These are phyloP conservation scores for Acmispon strigosus DNA, from an alignment of 306 rosid species.

Conservation along the genomic window DNA sequence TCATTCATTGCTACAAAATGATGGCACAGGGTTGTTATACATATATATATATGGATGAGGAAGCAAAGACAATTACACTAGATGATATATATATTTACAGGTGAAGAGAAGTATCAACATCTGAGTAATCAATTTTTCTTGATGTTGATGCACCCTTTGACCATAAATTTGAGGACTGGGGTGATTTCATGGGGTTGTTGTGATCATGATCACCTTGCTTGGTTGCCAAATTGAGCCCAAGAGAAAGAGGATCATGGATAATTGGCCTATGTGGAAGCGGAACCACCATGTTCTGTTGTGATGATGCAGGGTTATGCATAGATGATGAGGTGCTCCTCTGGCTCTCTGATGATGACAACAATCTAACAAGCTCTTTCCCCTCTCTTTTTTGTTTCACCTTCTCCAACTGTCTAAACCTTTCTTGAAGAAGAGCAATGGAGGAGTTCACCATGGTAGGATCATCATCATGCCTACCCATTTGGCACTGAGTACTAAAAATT, in stretches of 20 bases:
- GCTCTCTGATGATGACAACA: slow-evolving; percentile 26
- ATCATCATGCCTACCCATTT: slow-evolving; percentile 63
- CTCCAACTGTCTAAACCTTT: slow-evolving; percentile 88
- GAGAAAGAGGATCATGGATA: slow-evolving; percentile 51
- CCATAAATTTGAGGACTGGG: slow-evolving; percentile 31
- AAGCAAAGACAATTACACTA: neutral
- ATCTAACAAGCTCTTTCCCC: slow-evolving; percentile 53
- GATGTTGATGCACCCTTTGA: slow-evolving; percentile 28
- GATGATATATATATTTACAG: slow-evolving; percentile 38
- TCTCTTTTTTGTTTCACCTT: slow-evolving; percentile 88
- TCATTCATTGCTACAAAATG: slow-evolving; percentile 12
- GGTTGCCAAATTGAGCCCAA: slow-evolving; percentile 43
- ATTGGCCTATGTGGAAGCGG: slow-evolving; percentile 8
- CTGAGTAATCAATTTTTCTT: slow-evolving; percentile 51
- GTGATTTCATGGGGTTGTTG: slow-evolving; percentile 19
- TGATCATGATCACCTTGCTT: slow-evolving; percentile 29
- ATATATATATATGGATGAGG: neutral
- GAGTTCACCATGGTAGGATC: slow-evolving; percentile 56
- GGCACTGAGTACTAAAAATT: slow-evolving; percentile 10
- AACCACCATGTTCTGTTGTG: slow-evolving; percentile 22
- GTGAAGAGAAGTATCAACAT: slow-evolving; percentile 93
- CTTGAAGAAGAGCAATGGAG: slow-evolving; percentile 92
- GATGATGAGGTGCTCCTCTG: slow-evolving; percentile 21
- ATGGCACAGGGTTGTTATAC: neutral
- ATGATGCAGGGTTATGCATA: slow-evolving; percentile 22